Conservation (phyloP, 805 yeast species). For the Clavispora asparagi region DNA sequence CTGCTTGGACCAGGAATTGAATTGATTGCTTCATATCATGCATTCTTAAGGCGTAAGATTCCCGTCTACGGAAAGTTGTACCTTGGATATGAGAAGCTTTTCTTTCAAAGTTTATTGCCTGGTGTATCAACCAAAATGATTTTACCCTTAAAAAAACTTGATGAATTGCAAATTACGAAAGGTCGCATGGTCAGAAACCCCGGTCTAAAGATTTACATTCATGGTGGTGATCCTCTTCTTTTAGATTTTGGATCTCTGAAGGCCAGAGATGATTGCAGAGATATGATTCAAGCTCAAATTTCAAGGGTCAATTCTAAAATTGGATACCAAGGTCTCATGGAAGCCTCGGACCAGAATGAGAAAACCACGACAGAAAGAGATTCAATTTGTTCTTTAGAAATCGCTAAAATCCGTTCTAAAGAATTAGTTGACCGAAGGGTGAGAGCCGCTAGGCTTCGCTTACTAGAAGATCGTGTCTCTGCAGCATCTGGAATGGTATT, state of each 20-base stretch:
- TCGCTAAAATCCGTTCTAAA: not conserved
- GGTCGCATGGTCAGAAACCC: constrained; percentile 65
- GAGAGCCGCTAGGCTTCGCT: constrained; percentile 55
- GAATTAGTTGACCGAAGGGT: constrained; percentile 21
- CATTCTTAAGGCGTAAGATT: constrained; percentile 61
- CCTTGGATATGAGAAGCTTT: constrained; percentile 61
- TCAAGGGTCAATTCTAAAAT: not conserved
- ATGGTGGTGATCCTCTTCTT: constrained; percentile 71
- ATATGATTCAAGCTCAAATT: constrained; percentile 25
- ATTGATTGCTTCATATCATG: constrained; percentile 64
- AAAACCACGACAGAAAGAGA: not conserved
- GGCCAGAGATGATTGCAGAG: constrained; percentile 70
- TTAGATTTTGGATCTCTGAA: constrained; percentile 66
- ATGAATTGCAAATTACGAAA: constrained; percentile 59
- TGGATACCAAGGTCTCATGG: not conserved
- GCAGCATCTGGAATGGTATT: constrained; percentile 57
- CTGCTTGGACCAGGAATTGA: constrained; percentile 48
- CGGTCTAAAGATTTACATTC: constrained; percentile 64
- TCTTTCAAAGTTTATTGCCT: constrained; percentile 76
- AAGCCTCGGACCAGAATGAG: not conserved
- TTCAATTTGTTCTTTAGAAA: not conserved
- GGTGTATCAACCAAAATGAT: constrained; percentile 79
- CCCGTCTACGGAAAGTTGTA: constrained; percentile 85
- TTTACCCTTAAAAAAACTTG: constrained; percentile 70
- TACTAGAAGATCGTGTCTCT: constrained; percentile 63